Percentiles rank a stretch among this genome's conserved stretches.
Conservation (phyloP, 805 yeast genomes). For the Ogataea ramenticola region DNA sequence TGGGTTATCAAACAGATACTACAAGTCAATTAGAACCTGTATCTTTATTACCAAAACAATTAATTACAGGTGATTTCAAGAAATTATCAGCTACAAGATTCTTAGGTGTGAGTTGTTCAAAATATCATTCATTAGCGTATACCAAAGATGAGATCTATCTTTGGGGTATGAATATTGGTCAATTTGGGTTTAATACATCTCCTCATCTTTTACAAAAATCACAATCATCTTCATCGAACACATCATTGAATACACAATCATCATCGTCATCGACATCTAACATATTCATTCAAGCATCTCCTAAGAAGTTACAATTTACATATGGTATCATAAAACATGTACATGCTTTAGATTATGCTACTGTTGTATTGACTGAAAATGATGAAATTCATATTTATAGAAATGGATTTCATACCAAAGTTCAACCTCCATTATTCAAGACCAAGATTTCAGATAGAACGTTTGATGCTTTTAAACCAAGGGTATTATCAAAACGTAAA, state of each 20-base stretch:
- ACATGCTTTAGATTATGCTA: conserved; percentile 59
- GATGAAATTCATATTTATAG: conserved; percentile 59
- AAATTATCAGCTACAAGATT: conserved; percentile 21
- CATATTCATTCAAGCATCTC: conserved; percentile 33
- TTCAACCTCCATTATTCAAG: conserved; percentile 24
- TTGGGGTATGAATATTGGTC: conserved; percentile 84
- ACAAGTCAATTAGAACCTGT: conserved; percentile 20
- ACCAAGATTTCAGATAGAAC: conserved; percentile 31
- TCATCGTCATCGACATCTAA: too few species aligned
- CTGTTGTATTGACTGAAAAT: conserved; percentile 51
- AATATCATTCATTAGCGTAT: conserved; percentile 60
- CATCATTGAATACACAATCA: too few species aligned
- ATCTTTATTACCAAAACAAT: conserved; percentile 30
- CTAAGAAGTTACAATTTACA: conserved; percentile 33
- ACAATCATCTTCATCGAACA: too few species aligned
- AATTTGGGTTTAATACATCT: conserved; percentile 51
- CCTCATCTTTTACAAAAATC: conserved; percentile 8
- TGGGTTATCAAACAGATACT: conserved; percentile 44
- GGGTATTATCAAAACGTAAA: conserved; percentile 34
- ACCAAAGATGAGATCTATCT: conserved; percentile 39
- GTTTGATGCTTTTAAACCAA: conserved; percentile 50
- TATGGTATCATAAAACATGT: conserved; percentile 48
- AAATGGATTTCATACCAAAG: conserved; percentile 49
- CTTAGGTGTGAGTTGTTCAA: conserved; percentile 52
- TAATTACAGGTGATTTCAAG: conserved; percentile 36